Percentiles rank a stretch among this genome's conserved stretches.
Conservation (phyloP, 129 eudicot genomes). For the Tagetes erecta region DNA sequence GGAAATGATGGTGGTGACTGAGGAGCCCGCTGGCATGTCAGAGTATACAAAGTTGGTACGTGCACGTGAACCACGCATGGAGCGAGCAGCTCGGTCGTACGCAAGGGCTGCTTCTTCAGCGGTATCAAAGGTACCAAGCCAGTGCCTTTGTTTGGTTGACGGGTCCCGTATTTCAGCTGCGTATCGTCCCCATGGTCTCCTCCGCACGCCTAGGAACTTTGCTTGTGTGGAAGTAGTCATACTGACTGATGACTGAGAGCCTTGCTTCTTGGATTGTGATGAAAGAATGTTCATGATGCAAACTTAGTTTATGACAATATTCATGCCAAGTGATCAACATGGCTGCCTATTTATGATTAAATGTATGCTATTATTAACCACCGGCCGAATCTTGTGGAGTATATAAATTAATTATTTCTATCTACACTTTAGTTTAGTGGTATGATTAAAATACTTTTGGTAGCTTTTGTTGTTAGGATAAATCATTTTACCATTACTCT, state of each 20-base stretch:
- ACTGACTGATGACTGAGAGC: constrained; percentile 9
- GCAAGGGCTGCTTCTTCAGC: constrained; percentile 66
- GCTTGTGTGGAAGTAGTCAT: constrained; percentile 11
- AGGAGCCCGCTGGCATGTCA: constrained; percentile 51
- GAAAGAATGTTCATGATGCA: constrained; percentile 27
- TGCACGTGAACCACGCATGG: constrained; percentile 60
- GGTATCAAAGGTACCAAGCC: constrained; percentile 71
- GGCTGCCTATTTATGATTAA: constrained; percentile 9
- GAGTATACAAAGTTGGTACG: constrained; percentile 65
- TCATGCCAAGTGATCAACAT: constrained; percentile 12
- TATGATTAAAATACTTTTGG: constrained; percentile 5
- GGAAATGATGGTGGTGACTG: constrained; percentile 48
- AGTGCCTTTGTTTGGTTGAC: constrained; percentile 58
- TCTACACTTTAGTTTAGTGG: background rate
- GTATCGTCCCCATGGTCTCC: constrained; percentile 66
- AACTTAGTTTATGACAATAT: constrained; percentile 8
- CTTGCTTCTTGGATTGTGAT: constrained; percentile 28
- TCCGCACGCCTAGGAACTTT: constrained; percentile 52
- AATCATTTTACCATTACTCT: background rate
- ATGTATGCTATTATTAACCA: constrained; percentile 1
- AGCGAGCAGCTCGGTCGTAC: constrained; percentile 56
- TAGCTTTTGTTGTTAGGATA: background rate
- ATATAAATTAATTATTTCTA: constrained; percentile 3
- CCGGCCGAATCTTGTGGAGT: constrained; percentile 14
- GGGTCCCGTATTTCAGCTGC: constrained; percentile 69